Conservation (phyloP, 257 asterid species). For the Paulownia fortunei region DNA sequence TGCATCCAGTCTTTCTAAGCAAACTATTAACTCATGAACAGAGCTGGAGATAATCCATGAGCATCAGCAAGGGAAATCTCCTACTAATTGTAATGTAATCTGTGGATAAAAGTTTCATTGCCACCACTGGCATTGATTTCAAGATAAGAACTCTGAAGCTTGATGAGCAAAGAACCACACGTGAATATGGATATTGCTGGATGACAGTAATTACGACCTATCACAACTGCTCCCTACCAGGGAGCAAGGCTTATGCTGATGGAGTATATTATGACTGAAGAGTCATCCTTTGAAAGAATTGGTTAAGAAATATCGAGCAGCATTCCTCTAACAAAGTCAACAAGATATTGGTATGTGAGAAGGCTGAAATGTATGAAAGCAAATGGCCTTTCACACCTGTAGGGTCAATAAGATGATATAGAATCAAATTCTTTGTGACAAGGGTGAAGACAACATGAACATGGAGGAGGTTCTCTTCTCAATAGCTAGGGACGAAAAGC, state of each 20-base stretch:
- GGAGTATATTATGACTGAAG: constrained; percentile 31
- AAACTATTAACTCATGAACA: background rate
- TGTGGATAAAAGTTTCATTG: background rate
- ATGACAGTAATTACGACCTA: background rate
- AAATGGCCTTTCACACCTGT: constrained; percentile 57
- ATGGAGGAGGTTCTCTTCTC: constrained; percentile 62
- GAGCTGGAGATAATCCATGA: background rate
- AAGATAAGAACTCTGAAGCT: constrained; percentile 3
- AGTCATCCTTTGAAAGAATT: constrained; percentile 35
- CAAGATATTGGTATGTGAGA: constrained; percentile 38
- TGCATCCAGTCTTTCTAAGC: background rate
- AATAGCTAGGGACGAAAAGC: constrained; percentile 50
- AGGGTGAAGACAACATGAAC: constrained; percentile 54
- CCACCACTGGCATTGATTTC: background rate
- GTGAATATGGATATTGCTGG: background rate
- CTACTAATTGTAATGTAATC: background rate
- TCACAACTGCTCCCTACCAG: constrained; percentile 25
- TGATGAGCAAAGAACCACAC: background rate
- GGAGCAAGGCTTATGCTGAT: constrained; percentile 34
- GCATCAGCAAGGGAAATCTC: background rate
- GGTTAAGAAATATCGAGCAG: constrained; percentile 37
- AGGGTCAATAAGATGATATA: constrained; percentile 62
- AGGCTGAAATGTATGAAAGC: constrained; percentile 39
- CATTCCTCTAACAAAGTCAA: constrained; percentile 38
- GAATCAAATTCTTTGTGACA: constrained; percentile 60